Evolutionary conservation across 805 yeast genomes (phyloP).

Genomic region (Saccharomycopsis sp.): DNA sequence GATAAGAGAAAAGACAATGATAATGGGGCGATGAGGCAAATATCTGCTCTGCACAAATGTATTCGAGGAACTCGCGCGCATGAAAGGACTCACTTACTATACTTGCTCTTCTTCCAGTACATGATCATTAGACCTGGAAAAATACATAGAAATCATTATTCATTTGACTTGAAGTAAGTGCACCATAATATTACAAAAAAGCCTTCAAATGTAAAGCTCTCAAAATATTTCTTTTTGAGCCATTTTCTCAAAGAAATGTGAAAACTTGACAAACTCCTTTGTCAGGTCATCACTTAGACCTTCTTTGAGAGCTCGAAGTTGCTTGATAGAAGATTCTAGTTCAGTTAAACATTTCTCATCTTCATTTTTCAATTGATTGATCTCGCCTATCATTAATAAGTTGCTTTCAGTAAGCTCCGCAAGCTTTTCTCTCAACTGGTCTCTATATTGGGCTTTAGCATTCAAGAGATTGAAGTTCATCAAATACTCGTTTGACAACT

Average conservation of each 20-base stretch:
- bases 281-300: background rate
- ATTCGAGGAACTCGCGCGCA: too few species aligned
- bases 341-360: background rate
- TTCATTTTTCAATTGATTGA: background rate
- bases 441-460: constrained; percentile 2
- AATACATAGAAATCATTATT: too few species aligned
- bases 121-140: too few species aligned
- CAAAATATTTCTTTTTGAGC: background rate
- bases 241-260: background rate
- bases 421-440: background rate
- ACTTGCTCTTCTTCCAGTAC: too few species aligned
- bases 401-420: background rate
- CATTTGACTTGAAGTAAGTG: too few species aligned
- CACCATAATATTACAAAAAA: too few species aligned
- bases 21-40: too few species aligned
- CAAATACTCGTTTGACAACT: constrained; percentile 9
- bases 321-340: constrained; percentile 2
- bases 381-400: background rate
- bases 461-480: constrained; percentile 9
- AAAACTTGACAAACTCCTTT: background rate
- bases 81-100: too few species aligned
- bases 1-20: too few species aligned
- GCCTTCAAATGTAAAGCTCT: too few species aligned
- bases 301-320: background rate
- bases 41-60: too few species aligned